Conservation (phyloP, 164 flowering plant species). For the Brasenia schreberi region DNA sequence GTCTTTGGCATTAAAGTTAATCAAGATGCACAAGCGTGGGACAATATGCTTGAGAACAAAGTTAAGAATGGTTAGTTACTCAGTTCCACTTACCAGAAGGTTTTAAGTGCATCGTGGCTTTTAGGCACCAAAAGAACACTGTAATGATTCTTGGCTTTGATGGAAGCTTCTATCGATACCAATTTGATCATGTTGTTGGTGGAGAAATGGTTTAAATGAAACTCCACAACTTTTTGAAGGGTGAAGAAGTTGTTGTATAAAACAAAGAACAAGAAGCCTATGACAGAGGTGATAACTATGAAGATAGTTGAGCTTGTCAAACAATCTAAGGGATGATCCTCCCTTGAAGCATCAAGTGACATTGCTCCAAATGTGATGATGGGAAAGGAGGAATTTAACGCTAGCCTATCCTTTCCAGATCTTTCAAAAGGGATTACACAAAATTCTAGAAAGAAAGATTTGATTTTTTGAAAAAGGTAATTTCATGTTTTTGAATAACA, state of each 20-base stretch:
- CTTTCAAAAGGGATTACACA: no score
- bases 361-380: constrained; percentile 63
- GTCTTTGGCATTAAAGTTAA: constrained; percentile 74
- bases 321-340: constrained; percentile 85
- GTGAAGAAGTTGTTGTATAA: constrained; percentile 6
- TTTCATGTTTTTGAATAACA: no score
- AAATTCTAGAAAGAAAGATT: no score
- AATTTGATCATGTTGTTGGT: constrained; percentile 37
- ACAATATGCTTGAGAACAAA: constrained; percentile 91
- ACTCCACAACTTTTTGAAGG: constrained; percentile 39
- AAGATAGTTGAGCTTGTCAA: constrained; percentile 89
- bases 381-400: no score
- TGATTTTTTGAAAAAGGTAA: no score
- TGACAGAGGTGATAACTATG: no score
- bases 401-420: no score
- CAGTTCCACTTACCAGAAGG: constrained; percentile 85
- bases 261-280: constrained; percentile 9
- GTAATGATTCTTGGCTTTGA: constrained; percentile 85
- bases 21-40: constrained; percentile 28
- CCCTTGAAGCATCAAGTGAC: constrained; percentile 38
- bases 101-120: constrained; percentile 64
- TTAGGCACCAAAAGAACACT: constrained; percentile 87
- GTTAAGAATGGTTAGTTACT: constrained; percentile 93
- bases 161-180: constrained; percentile 70
- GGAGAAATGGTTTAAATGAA: constrained; percentile 70